These are phyloP conservation scores for Leccinellum rugosiceps DNA, from an alignment of 768 basidiomycete genomes.

Conservation along the genomic window DNA sequence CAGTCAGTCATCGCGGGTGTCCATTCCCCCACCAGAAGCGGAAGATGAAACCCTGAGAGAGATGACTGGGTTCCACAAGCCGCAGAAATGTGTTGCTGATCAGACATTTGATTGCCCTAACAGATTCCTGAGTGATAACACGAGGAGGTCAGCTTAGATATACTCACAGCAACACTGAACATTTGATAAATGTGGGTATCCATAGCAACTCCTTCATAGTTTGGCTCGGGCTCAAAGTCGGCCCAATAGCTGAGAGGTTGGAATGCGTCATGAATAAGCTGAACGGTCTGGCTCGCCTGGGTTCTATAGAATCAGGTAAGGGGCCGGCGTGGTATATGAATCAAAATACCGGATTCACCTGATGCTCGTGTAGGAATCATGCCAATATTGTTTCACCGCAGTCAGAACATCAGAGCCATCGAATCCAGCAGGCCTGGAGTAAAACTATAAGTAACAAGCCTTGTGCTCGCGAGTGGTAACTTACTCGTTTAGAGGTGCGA, in stretches of 20 bases:
- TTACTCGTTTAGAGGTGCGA: slow-evolving; percentile 80
- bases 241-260: slow-evolving; percentile 69
- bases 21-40: slow-evolving; percentile 90
- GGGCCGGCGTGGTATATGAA: background rate
- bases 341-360: slow-evolving; percentile 38
- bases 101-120: slow-evolving; percentile 36
- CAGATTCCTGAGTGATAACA: background rate
- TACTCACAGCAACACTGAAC: slow-evolving; percentile 55
- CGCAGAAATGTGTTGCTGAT: slow-evolving; percentile 54
- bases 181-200: slow-evolving; percentile 82
- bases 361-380: slow-evolving; percentile 74
- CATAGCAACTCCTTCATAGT: slow-evolving; percentile 65
- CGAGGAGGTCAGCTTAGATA: background rate
- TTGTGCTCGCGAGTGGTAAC: slow-evolving; percentile 8
- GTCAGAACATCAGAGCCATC: slow-evolving; percentile 47
- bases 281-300: slow-evolving; percentile 53
- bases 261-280: slow-evolving; percentile 78
- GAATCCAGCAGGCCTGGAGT: slow-evolving; percentile 66
- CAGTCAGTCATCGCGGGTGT: slow-evolving; percentile 76
- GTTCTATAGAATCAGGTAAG: slow-evolving; percentile 27
- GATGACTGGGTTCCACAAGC: slow-evolving; percentile 50
- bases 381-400: slow-evolving; percentile 61
- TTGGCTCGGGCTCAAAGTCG: slow-evolving; percentile 54
- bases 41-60: slow-evolving; percentile 58
- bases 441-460: slow-evolving; percentile 1